phyloP scores from a whole-genome alignment of 495 filamentous ascomycete genomes.

The Amphirosellinia nigrospora region DNA sequence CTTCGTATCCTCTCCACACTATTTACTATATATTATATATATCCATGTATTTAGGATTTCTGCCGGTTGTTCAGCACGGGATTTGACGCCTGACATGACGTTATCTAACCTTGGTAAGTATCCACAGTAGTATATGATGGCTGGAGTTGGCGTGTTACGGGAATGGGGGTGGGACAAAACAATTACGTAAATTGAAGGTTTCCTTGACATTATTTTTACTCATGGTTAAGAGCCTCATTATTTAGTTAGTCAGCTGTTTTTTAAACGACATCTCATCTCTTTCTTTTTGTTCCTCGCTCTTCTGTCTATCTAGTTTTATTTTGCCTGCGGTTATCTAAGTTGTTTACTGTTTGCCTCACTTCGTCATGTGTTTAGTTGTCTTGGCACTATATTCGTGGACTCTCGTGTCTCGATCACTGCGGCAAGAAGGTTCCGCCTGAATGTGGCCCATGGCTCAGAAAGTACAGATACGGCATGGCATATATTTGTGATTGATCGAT shows the following conservation, averaged over 20 bases:
- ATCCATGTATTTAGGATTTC: no score
- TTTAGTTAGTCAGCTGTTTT: neutral
- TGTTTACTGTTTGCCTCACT: neutral
- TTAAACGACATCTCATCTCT: neutral
- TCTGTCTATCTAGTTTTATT: neutral
- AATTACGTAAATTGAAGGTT: slow-evolving; percentile 6
- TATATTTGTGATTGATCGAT: neutral
- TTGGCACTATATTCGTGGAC: neutral
- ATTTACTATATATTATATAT: no score
- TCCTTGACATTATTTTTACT: neutral
- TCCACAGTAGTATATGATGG: no score
- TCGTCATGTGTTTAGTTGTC: no score
- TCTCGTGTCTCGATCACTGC: neutral
- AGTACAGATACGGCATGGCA: neutral
- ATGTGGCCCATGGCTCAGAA: neutral
- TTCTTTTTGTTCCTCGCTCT: neutral
- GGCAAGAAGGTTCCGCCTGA: no score
- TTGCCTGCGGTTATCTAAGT: neutral
- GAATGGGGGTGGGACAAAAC: no score
- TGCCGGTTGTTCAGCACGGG: no score
- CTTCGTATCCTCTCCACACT: no score
- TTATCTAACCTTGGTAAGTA: no score
- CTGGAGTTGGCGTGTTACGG: no score
- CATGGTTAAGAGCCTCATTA: neutral
- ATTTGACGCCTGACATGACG: no score